These are phyloP conservation scores for Furcasterigmium furcatum DNA, from an alignment of 2,329 filamentous ascomycete genomes.

Conservation along the genomic window DNA sequence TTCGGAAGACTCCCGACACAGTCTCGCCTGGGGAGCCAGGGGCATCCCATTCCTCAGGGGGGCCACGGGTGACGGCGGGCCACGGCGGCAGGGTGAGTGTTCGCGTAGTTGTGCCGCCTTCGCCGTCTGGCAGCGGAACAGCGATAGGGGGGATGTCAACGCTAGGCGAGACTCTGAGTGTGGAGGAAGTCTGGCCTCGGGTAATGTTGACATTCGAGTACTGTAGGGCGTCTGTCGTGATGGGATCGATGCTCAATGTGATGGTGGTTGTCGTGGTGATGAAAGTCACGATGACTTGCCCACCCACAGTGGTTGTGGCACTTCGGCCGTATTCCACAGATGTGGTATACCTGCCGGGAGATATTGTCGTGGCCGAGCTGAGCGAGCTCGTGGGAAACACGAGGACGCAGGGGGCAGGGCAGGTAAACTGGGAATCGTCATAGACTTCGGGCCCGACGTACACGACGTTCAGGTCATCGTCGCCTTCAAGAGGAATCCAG, in stretches of 20 bases:
- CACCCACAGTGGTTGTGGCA: conserved; percentile 7
- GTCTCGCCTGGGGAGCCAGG: background rate
- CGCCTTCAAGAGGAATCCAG: conserved; percentile 17
- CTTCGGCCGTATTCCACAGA: conserved; percentile 14
- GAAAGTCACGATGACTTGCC: background rate
- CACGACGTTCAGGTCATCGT: conserved; percentile 14
- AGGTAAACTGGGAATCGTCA: conserved; percentile 5
- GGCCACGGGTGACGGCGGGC: conserved; percentile 11
- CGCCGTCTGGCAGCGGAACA: conserved; percentile 11
- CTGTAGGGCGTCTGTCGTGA: conserved; percentile 7
- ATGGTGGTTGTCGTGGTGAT: conserved; percentile 8
- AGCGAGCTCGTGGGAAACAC: conserved; percentile 17
- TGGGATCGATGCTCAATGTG: background rate
- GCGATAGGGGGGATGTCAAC: conserved; percentile 9
- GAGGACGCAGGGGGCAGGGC: conserved; percentile 14
- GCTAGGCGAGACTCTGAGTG: conserved; percentile 9
- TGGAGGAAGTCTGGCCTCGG: conserved; percentile 2
- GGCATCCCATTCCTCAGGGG: background rate
- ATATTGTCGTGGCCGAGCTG: conserved; percentile 10
- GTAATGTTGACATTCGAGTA: conserved; percentile 17
- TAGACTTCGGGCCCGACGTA: conserved; percentile 15
- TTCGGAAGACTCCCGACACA: background rate
- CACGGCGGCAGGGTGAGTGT: conserved; percentile 15
- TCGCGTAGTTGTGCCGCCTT: conserved; percentile 10
- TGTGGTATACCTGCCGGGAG: conserved; percentile 10